Base-by-base conservation (phyloP, 371 early-diverging fungal genomes). In the Fennellomyces sp. region DNA sequence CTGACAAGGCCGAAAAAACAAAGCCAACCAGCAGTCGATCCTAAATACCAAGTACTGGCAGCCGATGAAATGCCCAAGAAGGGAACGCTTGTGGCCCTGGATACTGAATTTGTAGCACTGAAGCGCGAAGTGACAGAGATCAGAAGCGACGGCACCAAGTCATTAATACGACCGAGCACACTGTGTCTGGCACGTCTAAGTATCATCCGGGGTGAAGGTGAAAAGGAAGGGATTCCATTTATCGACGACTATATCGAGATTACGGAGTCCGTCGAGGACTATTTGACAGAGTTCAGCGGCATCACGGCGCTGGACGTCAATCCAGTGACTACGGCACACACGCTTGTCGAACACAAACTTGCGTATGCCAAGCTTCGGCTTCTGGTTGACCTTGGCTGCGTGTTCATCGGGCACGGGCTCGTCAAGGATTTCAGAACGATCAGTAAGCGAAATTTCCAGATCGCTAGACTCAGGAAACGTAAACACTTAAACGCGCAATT, bases 161-260 rank as follows among this genome's bases (percentile, higher is more conserved):
- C 87, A 1, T 55, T 95, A 30, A 77, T 92, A 38, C 85, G 95
- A 11, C 97, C 98, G 2, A 85, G 89, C 39, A 83, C 89, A 13
- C 80, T 93, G 39, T 82, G 83, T 13, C 75, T 97, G 31, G 98
- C 97, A 0, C 86, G 98, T 15, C 93, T 97, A 23, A 94, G 94
- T 59, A 92, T 97, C 0, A 64, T 96, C 15, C 87, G 97, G 8
- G 96, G 95, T 4, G 82, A 86, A 36, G 93, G 92, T 0, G 72
- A 74, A 1, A 66, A 83, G 42, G 86, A 89, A 36, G 88, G 87
- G 17, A 72, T 88, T 4, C 96, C 97, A 1, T 96, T 96, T 66
- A 94, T 97, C 27, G 98, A 97, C 70, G 98, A 97, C 61, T 97
- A 97, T 68, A 93, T 97, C 39, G 85, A 82, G 0, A 88, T 90